Conservation (phyloP, 2,329 filamentous ascomycete species). For the Ramularia collo-cygni region DNA sequence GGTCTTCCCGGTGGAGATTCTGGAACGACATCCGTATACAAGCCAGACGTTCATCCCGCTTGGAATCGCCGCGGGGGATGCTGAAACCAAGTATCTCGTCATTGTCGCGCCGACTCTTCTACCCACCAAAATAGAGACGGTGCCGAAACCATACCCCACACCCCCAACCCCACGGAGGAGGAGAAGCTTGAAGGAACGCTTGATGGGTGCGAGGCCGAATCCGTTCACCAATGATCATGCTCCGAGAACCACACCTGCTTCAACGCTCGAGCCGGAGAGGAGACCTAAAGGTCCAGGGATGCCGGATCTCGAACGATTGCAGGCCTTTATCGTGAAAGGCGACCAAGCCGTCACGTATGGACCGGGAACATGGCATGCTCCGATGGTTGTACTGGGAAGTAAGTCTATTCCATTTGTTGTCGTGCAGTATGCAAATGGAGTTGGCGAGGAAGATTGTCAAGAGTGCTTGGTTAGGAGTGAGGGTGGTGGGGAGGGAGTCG, state of each 20-base stretch:
- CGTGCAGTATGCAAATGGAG: slow-evolving; percentile 79
- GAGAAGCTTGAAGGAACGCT: slow-evolving; percentile 32
- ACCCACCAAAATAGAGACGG: slow-evolving; percentile 21
- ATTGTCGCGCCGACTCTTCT: slow-evolving; percentile 76
- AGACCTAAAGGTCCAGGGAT: slow-evolving; percentile 46
- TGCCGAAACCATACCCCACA: slow-evolving; percentile 25
- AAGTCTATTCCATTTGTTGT: slow-evolving; percentile 77
- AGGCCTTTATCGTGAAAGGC: slow-evolving; percentile 71
- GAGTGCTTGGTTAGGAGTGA: slow-evolving; percentile 50
- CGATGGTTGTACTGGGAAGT: slow-evolving; percentile 79
- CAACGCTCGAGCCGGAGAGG: slow-evolving; percentile 15
- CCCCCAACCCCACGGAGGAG: slow-evolving; percentile 34
- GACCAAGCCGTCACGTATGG: slow-evolving; percentile 86
- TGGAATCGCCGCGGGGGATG: slow-evolving; percentile 44
- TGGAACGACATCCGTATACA: slow-evolving; percentile 91
- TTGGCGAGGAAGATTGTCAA: slow-evolving; percentile 79
- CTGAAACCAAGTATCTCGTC: slow-evolving; percentile 61
- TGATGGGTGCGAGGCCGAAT: slow-evolving; percentile 36
- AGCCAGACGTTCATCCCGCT: slow-evolving; percentile 89
- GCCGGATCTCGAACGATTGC: slow-evolving; percentile 64
- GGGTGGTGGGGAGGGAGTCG: slow-evolving; percentile 22
- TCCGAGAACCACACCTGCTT: slow-evolving; percentile 24
- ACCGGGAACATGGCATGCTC: slow-evolving; percentile 90
- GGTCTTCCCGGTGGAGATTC: slow-evolving; percentile 59
- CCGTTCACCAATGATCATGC: slow-evolving; percentile 46